Conservation (phyloP, 2,329 filamentous ascomycete genomes). For the Plenodomus tracheiphilus region DNA sequence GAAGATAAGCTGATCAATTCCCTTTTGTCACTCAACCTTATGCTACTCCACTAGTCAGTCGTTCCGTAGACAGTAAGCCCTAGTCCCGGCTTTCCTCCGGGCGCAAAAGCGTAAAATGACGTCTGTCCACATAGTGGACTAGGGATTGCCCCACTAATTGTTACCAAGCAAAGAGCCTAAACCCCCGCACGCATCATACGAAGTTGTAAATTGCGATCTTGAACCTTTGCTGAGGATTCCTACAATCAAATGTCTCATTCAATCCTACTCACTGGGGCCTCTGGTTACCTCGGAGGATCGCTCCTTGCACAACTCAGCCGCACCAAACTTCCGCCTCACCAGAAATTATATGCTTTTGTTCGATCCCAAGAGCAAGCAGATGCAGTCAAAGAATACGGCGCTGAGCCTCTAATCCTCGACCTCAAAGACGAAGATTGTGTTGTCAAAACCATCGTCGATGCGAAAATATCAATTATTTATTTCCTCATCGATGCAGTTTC, state of each 20-base stretch:
- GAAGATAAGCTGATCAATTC: too few relatives aligned
- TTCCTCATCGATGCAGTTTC: conserved; percentile 51
- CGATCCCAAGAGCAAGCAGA: conserved; percentile 52
- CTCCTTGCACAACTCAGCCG: conserved; percentile 48
- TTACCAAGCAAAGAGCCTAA: too few relatives aligned
- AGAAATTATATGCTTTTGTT: conserved; percentile 53
- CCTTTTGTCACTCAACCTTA: too few relatives aligned
- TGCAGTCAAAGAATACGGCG: conserved; percentile 50
- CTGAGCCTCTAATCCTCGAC: conserved; percentile 50
- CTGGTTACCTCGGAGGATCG: conserved; percentile 58
- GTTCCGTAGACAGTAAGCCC: too few relatives aligned
- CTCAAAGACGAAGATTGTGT: conserved; percentile 43
- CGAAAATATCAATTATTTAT: conserved; percentile 55
- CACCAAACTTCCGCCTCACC: conserved; percentile 49
- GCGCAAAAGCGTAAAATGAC: too few relatives aligned
- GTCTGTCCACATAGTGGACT: too few relatives aligned
- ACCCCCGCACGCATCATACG: too few relatives aligned
- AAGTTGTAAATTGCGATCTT: too few relatives aligned
- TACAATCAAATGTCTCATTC: conserved; percentile 43
- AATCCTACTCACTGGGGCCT: conserved; percentile 56
- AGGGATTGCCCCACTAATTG: too few relatives aligned
- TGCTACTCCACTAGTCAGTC: too few relatives aligned
- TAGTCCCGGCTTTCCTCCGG: too few relatives aligned
- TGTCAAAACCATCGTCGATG: conserved; percentile 43
- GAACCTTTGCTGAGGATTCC: too few relatives aligned